Evolutionary conservation across 331 rosid species (phyloP), one percentile per base, ranked within the genome.

Genomic region (Cydonia oblonga): DNA sequence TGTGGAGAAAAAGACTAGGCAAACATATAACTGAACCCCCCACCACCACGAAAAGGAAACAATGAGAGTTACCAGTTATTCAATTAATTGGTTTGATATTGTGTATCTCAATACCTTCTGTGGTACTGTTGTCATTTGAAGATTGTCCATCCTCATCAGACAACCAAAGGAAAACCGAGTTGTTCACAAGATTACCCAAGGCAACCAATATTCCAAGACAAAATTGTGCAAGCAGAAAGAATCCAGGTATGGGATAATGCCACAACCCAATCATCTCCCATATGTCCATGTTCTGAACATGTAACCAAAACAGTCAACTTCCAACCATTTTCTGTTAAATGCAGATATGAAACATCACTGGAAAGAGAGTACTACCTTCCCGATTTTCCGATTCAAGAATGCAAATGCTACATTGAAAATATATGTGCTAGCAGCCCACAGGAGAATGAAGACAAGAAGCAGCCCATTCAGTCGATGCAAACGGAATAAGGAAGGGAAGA

Each of bases 181-280:
- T 95, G 88, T 83, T 95, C 80, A 95, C 99, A 75, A 95, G 99
- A 82, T 95, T 95, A 75, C 97, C 96, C 87, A 95, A 76, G 69
- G 99, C 99, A 79, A 95, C 97, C 88, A 95, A 70, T 79, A 91
- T 82, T 76, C 99, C 99, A 72, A 95, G 96, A 86, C 93, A 83
- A 83, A 91, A 95, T 70, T 95, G 99, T 42, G 99, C 99, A 60
- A 95, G 97, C 86, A 95, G 84, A 81, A 88, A 95, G 78, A 89
- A 87, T 33, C 97, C 99, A 73, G 99, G 97, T 67, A 90, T 85
- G 44, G 99, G 88, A 87, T 95, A 89, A 75, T 95, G 99, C 96
- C 99, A 95, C 67, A 91, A 85, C 75, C 99, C 99, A 54, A 91
- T 86, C 96, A 90, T 91, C 87, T 95, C 99, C 99, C 99, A 95